phyloP scores from a whole-genome alignment of 2,329 filamentous ascomycete genomes.

The Colletotrichum filicis region DNA sequence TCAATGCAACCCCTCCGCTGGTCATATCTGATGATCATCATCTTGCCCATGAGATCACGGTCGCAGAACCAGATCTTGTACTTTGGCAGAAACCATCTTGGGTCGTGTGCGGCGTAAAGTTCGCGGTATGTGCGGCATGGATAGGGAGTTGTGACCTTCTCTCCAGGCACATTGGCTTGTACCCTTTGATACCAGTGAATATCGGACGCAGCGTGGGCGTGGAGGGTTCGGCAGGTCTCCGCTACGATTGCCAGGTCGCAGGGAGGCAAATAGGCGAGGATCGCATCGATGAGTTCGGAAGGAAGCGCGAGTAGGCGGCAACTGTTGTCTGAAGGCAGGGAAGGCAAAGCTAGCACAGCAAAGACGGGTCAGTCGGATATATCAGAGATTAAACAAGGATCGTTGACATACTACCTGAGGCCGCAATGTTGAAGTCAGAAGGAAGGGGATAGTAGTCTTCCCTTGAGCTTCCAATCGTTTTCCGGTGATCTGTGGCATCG shows the following conservation, averaged over 20 bases:
- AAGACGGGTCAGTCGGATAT: not conserved
- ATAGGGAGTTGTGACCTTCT: conserved; percentile 61
- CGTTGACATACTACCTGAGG: not conserved
- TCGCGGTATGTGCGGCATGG: conserved; percentile 74
- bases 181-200: conserved; percentile 78
- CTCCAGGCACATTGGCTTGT: conserved; percentile 72
- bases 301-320: conserved; percentile 69
- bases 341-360: conserved; percentile 2
- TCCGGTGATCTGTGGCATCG: conserved; percentile 36
- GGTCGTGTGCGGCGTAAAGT: conserved; percentile 79
- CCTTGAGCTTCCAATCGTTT: conserved; percentile 26
- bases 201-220: conserved; percentile 71
- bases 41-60: conserved; percentile 75
- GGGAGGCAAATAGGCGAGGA: conserved; percentile 74
- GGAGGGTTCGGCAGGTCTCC: conserved; percentile 70
- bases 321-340: not conserved
- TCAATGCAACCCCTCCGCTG: conserved; percentile 79
- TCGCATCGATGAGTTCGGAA: conserved; percentile 78
- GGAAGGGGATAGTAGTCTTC: conserved; percentile 33
- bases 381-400: not conserved
- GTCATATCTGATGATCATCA: conserved; percentile 84
- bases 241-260: conserved; percentile 71
- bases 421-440: not conserved
- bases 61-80: conserved; percentile 91
- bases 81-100: conserved; percentile 85